Evolutionary conservation across 2,329 filamentous ascomycete species (phyloP), one percentile per base, ranked within the genome.

Genomic region (Huntiella moniliformis): DNA sequence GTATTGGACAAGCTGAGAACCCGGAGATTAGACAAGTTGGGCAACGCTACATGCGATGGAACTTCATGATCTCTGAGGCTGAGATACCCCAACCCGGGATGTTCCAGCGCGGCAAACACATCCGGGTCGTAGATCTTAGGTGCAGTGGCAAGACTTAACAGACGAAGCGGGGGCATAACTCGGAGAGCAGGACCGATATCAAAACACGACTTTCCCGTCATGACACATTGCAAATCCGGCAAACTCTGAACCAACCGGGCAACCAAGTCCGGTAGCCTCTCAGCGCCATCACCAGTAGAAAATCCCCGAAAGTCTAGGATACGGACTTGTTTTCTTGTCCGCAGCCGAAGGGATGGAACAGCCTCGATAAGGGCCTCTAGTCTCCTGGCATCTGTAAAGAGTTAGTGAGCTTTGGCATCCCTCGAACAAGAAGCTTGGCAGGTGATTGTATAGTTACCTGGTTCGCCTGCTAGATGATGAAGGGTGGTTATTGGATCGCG

Each of bases 1-100:
- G 68, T 62, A 2, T 63, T 60, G 40, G 61, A 59, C 0, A 66
- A 56, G 52, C 73, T 77, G 18, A 78, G 55, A 3, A 77, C 59
- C 2, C 65, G 63, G 33, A 74, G 1, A 67, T 53, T 12, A 57
- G 53, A 37, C 54, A 56, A 8, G 70, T 28, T 28, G 22, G 22
- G 22, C 6, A 28, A 8, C 8, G 22, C 8, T 8, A 28, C 22
- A 28, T 28, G 5, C 22, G 22, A 28, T 8, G 22, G 22, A 28
- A 28, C 22, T 28, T 28, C 22, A 28, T 28, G 22, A 28, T 28
- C 22, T 28, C 22, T 28, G 7, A 28, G 22, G 2, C 22, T 28
- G 22, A 28, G 22, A 28, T 28, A 28, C 22, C 8, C 22, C 22
- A 28, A 28, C 22, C 6, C 22, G 7, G 22, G 22, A 8, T 28